These are phyloP conservation scores for Boletus tomentosulus DNA, from an alignment of 768 basidiomycete species.

Conservation along the genomic window DNA sequence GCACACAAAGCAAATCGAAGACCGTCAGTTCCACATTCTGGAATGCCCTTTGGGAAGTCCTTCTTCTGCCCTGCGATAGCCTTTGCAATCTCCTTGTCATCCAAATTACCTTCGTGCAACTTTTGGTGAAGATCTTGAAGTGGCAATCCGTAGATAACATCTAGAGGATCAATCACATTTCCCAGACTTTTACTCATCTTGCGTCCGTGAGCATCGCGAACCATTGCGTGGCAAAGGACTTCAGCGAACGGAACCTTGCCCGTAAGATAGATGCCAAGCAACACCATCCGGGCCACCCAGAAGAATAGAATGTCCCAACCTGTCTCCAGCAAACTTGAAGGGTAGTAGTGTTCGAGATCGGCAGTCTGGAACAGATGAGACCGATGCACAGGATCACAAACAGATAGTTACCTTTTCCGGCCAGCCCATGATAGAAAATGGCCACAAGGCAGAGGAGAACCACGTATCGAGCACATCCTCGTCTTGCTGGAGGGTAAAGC, in stretches of 20 bases:
- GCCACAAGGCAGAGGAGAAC: slow-evolving; percentile 98
- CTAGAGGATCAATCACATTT: slow-evolving; percentile 95
- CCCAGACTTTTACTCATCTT: slow-evolving; percentile 99
- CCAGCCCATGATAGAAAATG: slow-evolving; percentile 97
- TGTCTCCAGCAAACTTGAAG: slow-evolving; percentile 87
- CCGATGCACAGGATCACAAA: neutral
- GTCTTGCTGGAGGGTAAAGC: slow-evolving; percentile 84
- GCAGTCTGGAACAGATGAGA: slow-evolving; percentile 48
- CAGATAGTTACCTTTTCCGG: slow-evolving; percentile 66
- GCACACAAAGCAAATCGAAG: slow-evolving; percentile 92
- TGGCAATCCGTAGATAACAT: slow-evolving; percentile 82
- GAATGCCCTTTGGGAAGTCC: slow-evolving; percentile 98
- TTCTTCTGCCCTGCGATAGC: slow-evolving; percentile 97
- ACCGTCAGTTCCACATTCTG: slow-evolving; percentile 97
- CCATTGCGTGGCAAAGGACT: slow-evolving; percentile 97
- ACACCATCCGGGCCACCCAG: slow-evolving; percentile 99
- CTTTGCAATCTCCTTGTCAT: slow-evolving; percentile 87
- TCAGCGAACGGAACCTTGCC: slow-evolving; percentile 91
- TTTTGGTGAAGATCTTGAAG: slow-evolving; percentile 83
- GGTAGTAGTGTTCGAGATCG: slow-evolving; percentile 82
- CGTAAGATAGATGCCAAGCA: slow-evolving; percentile 87
- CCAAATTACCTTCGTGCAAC: slow-evolving; percentile 86
- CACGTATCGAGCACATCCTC: slow-evolving; percentile 98
- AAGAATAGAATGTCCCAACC: slow-evolving; percentile 99
- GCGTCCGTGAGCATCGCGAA: slow-evolving; percentile 95